Conservation (phyloP, 1,284 basidiomycete genomes). For the Ustilago xerochloae region DNA sequence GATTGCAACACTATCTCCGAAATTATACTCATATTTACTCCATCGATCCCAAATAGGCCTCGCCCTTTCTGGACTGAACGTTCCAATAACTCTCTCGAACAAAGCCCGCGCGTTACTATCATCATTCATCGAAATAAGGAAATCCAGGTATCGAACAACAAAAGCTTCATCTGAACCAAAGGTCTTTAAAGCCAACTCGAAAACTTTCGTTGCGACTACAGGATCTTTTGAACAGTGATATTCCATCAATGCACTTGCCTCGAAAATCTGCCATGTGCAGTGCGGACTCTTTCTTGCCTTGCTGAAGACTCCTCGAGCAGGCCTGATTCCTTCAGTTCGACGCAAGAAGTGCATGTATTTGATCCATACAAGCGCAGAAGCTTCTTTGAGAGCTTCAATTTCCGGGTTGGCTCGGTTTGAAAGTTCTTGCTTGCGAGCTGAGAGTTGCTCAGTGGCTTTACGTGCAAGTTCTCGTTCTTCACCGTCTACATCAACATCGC, state of each 20-base stretch:
- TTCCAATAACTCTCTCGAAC: conserved; percentile 87
- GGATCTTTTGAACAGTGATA: conserved; percentile 92
- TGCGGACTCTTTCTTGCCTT: conserved; percentile 86
- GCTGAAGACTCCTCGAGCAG: conserved; percentile 81
- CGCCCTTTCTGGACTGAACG: conserved; percentile 82
- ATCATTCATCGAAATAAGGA: conserved; percentile 94
- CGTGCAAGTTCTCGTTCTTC: conserved; percentile 73
- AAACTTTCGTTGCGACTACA: conserved; percentile 87
- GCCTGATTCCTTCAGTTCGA: conserved; percentile 84
- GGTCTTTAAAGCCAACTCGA: conserved; percentile 89
- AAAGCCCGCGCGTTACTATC: conserved; percentile 94
- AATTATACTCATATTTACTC: conserved; percentile 94
- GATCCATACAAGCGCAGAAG: conserved; percentile 74
- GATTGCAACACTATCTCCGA: conserved; percentile 88
- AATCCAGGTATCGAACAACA: conserved; percentile 88
- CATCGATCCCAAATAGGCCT: conserved; percentile 93
- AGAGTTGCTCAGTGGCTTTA: conserved; percentile 71
- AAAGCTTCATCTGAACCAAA: conserved; percentile 82
- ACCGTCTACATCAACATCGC: conserved; percentile 69
- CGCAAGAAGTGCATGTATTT: conserved; percentile 93
- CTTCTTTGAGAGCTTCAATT: conserved; percentile 71
- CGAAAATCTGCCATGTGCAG: conserved; percentile 91
- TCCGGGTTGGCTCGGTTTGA: conserved; percentile 68
- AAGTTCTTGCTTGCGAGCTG: conserved; percentile 67
- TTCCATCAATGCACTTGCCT: conserved; percentile 89